Conservation (phyloP, 495 filamentous ascomycete species). For the Astrothelium subdiscretum region DNA sequence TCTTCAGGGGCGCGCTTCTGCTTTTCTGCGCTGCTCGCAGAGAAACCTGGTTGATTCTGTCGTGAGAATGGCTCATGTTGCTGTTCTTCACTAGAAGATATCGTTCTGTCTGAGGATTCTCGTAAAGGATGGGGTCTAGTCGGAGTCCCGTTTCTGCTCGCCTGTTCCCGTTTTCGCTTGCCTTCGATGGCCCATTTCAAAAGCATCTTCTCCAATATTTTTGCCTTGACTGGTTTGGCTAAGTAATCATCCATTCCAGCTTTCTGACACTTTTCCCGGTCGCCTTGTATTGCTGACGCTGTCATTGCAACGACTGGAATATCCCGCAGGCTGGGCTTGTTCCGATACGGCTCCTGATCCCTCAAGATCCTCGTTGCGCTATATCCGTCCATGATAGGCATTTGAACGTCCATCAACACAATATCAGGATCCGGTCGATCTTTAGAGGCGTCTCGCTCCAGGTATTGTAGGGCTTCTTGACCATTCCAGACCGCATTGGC, state of each 20-base stretch:
- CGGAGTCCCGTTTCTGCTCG: neutral
- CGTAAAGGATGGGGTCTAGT: neutral
- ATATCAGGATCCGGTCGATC: slow-evolving; percentile 49
- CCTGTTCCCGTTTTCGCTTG: slow-evolving; percentile 15
- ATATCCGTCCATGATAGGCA: slow-evolving; percentile 75
- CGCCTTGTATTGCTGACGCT: slow-evolving; percentile 69
- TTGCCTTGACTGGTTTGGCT: slow-evolving; percentile 61
- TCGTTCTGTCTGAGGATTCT: neutral
- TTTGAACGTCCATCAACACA: slow-evolving; percentile 83
- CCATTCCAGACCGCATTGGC: slow-evolving; percentile 65
- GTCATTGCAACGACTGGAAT: slow-evolving; percentile 76
- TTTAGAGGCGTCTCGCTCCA: slow-evolving; percentile 20
- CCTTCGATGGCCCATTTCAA: slow-evolving; percentile 33
- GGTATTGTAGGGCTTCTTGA: slow-evolving; percentile 60
- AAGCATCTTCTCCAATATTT: slow-evolving; percentile 60
- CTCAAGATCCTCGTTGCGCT: slow-evolving; percentile 61
- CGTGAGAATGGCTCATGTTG: neutral
- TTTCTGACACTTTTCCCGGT: slow-evolving; percentile 61
- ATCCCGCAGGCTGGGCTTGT: slow-evolving; percentile 33
- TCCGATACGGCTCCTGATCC: slow-evolving; percentile 45
- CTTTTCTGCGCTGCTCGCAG: neutral
- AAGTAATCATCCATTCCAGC: slow-evolving; percentile 83
- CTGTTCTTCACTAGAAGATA: neutral
- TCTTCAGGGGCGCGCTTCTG: slow-evolving; percentile 2
- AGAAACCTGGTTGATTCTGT: slow-evolving; percentile 5